Percentiles rank a stretch among this genome's conserved stretches.
These are phyloP conservation scores for Penicillium chermesinum DNA, from an alignment of 495 filamentous ascomycete species.

Conservation along the genomic window DNA sequence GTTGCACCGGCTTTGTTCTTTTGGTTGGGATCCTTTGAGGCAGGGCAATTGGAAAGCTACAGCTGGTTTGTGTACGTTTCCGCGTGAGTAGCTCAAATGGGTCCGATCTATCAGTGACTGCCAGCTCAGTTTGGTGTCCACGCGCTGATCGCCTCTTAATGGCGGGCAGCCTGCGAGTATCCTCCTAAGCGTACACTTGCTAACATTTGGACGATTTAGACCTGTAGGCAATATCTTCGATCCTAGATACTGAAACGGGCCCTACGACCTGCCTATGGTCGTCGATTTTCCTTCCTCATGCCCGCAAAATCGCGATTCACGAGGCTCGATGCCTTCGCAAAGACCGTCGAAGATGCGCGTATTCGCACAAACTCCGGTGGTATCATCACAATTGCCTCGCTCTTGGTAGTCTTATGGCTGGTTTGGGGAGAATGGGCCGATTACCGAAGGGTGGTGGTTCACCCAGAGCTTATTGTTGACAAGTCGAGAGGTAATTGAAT, in stretches of 20 bases:
- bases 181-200: conserved; percentile 4
- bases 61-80: neutral
- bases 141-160: neutral
- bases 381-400: conserved; percentile 84
- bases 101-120: neutral
- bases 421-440: conserved; percentile 95
- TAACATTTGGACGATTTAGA: conserved; percentile 4
- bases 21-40: conserved; percentile 1
- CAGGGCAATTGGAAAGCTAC: neutral
- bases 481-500: conserved; percentile 73
- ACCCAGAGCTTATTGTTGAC: conserved; percentile 91
- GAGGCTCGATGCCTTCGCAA: conserved; percentile 95
- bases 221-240: conserved; percentile 1
- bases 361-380: conserved; percentile 96
- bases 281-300: conserved; percentile 35
- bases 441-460: conserved; percentile 78
- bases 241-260: neutral
- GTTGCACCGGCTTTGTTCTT: conserved; percentile 16
- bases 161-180: conserved; percentile 13
- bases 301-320: conserved; percentile 76
- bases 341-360: conserved; percentile 96
- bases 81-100: neutral
- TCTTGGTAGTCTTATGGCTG: conserved; percentile 81
- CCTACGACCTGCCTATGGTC: conserved; percentile 22
- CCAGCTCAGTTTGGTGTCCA: neutral